phyloP scores from a whole-genome alignment of 176 grass and related monocot species.

The Eragrostis nindensis region DNA sequence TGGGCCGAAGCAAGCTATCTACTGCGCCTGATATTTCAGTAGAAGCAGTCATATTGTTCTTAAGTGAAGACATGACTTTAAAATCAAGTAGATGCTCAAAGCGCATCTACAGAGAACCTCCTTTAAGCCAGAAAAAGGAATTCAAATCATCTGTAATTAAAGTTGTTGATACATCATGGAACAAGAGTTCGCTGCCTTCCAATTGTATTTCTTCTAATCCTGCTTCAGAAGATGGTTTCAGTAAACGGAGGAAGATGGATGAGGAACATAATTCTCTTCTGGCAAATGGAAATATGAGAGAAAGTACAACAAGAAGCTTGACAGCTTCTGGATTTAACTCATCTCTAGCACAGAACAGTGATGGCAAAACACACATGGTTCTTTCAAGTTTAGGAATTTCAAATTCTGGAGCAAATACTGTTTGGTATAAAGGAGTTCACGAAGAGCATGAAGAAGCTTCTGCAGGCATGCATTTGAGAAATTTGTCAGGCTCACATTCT shows the following conservation, averaged over 20 bases:
- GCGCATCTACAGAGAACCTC: constrained; percentile 35
- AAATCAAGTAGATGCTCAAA: constrained; percentile 37
- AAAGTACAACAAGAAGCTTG: constrained; percentile 20
- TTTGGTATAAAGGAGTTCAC: constrained; percentile 15
- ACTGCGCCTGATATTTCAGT: constrained; percentile 18
- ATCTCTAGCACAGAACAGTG: constrained; percentile 21
- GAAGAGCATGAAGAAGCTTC: constrained; percentile 13
- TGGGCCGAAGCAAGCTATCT: constrained; percentile 13
- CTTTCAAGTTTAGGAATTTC: constrained; percentile 20
- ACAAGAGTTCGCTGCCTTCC: neutral
- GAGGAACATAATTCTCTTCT: constrained; percentile 30
- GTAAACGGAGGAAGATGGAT: constrained; percentile 61
- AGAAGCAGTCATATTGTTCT: constrained; percentile 18
- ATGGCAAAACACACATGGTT: constrained; percentile 9
- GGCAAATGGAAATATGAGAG: constrained; percentile 38
- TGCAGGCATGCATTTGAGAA: neutral
- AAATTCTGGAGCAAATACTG: constrained; percentile 11
- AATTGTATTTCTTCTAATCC: constrained; percentile 19
- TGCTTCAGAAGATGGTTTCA: constrained; percentile 37
- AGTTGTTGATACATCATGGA: constrained; percentile 38
- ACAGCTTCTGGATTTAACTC: constrained; percentile 28
- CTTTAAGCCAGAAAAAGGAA: constrained; percentile 45
- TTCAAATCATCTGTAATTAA: constrained; percentile 30
- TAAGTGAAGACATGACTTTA: constrained; percentile 45
- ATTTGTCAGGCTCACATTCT: constrained; percentile 19